Percentiles rank a stretch among this genome's conserved stretches.
phyloP scores from a whole-genome alignment of 176 grass and related monocot species.

The Hordeum marinum region DNA sequence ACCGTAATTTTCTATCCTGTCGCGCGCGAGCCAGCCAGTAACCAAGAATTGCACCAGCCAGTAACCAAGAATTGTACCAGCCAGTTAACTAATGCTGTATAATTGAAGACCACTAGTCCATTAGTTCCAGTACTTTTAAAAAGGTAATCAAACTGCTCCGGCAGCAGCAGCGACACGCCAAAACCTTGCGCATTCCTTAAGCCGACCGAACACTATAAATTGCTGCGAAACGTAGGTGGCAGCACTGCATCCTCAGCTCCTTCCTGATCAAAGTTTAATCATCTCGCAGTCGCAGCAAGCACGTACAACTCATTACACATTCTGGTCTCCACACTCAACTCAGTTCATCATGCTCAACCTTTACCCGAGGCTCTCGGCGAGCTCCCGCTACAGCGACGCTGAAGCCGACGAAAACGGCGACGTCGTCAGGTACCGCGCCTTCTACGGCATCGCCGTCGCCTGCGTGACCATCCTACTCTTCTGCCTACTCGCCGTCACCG shows the following conservation, averaged over 20 bases:
- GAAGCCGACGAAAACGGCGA: background rate
- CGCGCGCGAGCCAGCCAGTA: background rate
- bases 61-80: no score
- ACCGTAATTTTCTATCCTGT: background rate
- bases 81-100: no score
- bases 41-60: background rate
- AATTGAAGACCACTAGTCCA: no score
- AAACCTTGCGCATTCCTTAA: background rate
- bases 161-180: background rate
- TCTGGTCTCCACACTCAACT: background rate
- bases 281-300: no score
- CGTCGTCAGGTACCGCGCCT: background rate
- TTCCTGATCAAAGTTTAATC: no score
- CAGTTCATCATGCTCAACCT: background rate
- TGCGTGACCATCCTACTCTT: slow-evolving; percentile 26
- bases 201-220: background rate
- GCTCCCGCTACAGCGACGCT: background rate
- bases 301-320: background rate
- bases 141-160: background rate
- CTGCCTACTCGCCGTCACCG: slow-evolving; percentile 5
- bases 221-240: background rate
- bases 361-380: background rate
- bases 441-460: slow-evolving; percentile 24
- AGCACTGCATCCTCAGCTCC: background rate
- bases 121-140: background rate